Evolutionary conservation across 768 basidiomycete species (phyloP), one percentile per base, ranked within the genome.

Genomic region (Pleurotus eryngii): DNA sequence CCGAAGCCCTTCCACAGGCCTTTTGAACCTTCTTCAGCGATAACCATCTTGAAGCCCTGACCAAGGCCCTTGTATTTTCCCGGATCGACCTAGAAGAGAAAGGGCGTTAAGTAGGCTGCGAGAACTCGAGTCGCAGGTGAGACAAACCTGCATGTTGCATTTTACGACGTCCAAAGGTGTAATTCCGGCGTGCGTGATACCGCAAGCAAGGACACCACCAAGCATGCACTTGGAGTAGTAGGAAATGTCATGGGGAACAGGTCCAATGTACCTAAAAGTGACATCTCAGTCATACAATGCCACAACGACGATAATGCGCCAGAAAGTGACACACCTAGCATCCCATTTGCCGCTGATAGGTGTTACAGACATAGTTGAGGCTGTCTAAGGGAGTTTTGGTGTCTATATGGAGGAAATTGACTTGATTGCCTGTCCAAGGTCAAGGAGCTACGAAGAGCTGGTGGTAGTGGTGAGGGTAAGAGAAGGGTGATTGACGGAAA

Each of bases 1-100:
- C 91, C 91, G 69, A 97, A 78, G 67, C 95, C 95, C 74, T 96
- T 98, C 86, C 94, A 90, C 73, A 97, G 84, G 72, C 92, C 95
- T 39, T 72, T 84, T 59, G 85, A 73, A 65, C 95, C 91, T 74
- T 95, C 90, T 71, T 92, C 91, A 42, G 82, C 83, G 56, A 89
- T 55, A 67, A 95, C 84, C 39, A 80, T 79, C 57, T 79, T 78
- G 61, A 94, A 75, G 62, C 81, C 77, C 51, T 81, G 75, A 47
- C 76, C 64, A 61, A 88, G 83, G 58, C 90, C 86, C 64, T 76
- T 82, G 79, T 86, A 92, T 71, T 92, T 92, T 57, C 63, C 63
- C 15, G 90, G 86, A 79, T 85, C 81, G 61, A 92, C 90, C 90
- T 92, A 39, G 18, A 22, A 42, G 45, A 46, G 57, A 54, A 43